Base-by-base conservation (phyloP, 345 rosid species). In the Dimocarpus longan region DNA sequence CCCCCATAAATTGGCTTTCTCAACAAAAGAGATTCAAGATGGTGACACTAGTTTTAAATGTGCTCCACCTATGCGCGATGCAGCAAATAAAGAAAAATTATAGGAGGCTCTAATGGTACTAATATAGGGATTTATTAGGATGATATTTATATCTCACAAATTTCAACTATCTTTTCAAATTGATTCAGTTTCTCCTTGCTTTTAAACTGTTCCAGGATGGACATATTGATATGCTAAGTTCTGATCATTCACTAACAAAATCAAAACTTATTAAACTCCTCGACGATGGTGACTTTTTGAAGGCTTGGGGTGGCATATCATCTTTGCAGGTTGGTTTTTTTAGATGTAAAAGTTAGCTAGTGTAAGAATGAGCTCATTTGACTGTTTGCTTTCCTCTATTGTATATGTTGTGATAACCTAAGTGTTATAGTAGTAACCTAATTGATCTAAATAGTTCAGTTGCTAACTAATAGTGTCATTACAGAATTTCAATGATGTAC, bases 221-320 rank as follows among this genome's bases (percentile, higher is more conserved):
- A 77, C 90, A 90, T 71, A 90, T 96, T 73, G 99, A 94, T 85
- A 79, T 94, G 91, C 68, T 96, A 76, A 93, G 97, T 70, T 96
- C 99, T 72, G 99, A 96, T 89, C 98, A 96, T 91, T 96, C 99
- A 10, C 98, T 97, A 73, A 88, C 99, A 24, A 71, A 75, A 56
- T 95, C 99, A 74, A 92, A 91, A 75, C 93, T 94, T 74, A n/a
- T n/a, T n/a, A 95, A 94, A 86, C 93, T 86, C 77, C 78, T 89
- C 12, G 66, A 74, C 71, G 95, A 94, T 83, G 99, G 97, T 54
- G 80, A 94, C 83, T 94, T 96, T 81, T 85, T 96, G 88, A 90
- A 79, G 81, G 99, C 98, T 78, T 96, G 99, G 99, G 99, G 99
- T 70, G 98, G 99, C 63, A 91, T 96, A 79, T 96, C 99, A 21